Percentiles rank a stretch among this genome's conserved stretches.
Evolutionary conservation across 495 filamentous ascomycete species (phyloP).

Genomic region (Xylaria palmicola): DNA sequence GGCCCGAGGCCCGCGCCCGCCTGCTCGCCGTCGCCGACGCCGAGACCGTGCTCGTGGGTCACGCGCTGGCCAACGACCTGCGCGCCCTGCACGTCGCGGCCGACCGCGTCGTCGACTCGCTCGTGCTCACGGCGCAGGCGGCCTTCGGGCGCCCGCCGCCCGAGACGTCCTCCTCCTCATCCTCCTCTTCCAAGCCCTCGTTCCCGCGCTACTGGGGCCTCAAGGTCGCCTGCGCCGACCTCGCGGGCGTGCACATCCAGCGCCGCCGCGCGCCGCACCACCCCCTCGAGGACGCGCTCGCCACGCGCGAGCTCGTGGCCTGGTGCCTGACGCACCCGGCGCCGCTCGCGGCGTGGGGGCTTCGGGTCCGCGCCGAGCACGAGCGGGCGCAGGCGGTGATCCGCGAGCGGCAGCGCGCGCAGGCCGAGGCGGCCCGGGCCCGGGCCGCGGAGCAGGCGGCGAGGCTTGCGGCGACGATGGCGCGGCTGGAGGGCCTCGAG

Average conservation of each 20-base stretch:
- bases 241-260: constrained; percentile 37
- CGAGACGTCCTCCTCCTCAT: too few relatives aligned
- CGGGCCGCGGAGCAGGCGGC: too few relatives aligned
- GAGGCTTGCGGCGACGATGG: neutral
- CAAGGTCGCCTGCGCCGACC: constrained; percentile 27
- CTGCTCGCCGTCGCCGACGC: constrained; percentile 41
- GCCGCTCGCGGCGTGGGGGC: constrained; percentile 16
- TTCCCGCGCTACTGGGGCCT: constrained; percentile 25
- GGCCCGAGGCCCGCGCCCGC: constrained; percentile 27
- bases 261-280: constrained; percentile 26
- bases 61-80: constrained; percentile 25
- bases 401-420: neutral
- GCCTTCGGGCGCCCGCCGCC: constrained; percentile 14
- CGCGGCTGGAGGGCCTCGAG: neutral
- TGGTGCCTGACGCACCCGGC: constrained; percentile 26
- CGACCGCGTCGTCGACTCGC: constrained; percentile 33
- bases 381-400: neutral
- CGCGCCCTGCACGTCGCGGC: constrained; percentile 29
- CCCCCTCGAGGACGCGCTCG: constrained; percentile 44
- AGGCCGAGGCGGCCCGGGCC: too few relatives aligned
- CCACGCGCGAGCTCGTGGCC: constrained; percentile 38
- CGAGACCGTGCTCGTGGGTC: constrained; percentile 30
- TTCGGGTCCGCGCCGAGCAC: neutral
- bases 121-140: constrained; percentile 22
- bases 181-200: too few relatives aligned